Evolutionary conservation across 1,139 yeast genomes (phyloP).

Genomic region (Debaryomycetaceae sp.): DNA sequence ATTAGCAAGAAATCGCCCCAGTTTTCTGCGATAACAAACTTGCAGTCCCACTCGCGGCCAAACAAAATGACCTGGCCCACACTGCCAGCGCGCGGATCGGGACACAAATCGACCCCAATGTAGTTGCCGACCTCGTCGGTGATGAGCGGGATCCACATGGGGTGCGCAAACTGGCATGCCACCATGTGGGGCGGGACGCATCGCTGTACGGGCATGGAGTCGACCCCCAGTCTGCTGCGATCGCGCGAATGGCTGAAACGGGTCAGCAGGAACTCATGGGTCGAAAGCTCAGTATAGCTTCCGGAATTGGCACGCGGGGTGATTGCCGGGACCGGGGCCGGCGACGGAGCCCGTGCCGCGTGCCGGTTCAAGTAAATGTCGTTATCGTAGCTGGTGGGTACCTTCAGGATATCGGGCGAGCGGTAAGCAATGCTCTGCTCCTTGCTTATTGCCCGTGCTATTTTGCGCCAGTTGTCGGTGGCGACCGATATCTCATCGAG

Average conservation of each 20-base stretch:
- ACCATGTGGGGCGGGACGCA: constrained; percentile 68
- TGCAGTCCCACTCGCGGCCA: constrained; percentile 84
- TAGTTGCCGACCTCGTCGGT: constrained; percentile 87
- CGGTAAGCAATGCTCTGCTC: constrained; percentile 16
- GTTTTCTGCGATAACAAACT: constrained; percentile 64
- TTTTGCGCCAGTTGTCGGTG: constrained; percentile 62
- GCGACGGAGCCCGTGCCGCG: constrained; percentile 7
- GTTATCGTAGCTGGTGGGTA: constrained; percentile 16
- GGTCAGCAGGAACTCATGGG: background rate
- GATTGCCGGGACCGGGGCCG: background rate
- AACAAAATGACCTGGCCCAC: constrained; percentile 81
- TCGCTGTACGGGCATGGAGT: constrained; percentile 44
- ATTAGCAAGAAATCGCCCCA: constrained; percentile 78
- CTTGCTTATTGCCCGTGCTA: constrained; percentile 35
- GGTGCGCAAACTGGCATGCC: constrained; percentile 69
- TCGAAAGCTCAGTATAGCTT: too few relatives aligned
- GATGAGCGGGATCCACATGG: constrained; percentile 82
- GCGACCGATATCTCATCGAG: constrained; percentile 52
- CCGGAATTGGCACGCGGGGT: constrained; percentile 1
- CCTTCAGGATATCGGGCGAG: constrained; percentile 14
- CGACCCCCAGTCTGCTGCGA: background rate
- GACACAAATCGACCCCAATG: constrained; percentile 80
- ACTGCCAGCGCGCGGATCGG: constrained; percentile 47
- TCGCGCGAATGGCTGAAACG: too few relatives aligned
- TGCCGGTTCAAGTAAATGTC: too few relatives aligned